A percentile compares a stretch with the other conserved stretches of the same genome.
These are phyloP conservation scores for Nicotiana knightiana DNA, from an alignment of 257 asterid species.

Conservation along the genomic window DNA sequence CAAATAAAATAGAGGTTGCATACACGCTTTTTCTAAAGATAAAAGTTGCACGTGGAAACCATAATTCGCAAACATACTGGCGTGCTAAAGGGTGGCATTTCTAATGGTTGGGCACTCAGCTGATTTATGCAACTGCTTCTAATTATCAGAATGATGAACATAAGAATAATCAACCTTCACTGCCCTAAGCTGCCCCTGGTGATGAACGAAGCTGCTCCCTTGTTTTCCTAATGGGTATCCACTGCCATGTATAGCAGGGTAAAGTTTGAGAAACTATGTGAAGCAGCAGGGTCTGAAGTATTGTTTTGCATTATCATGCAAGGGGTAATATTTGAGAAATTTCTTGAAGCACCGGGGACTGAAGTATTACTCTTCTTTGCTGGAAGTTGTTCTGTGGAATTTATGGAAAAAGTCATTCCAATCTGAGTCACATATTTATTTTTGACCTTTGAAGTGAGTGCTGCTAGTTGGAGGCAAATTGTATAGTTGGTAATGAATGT, in stretches of 20 bases:
- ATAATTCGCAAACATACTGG: constrained; percentile 74
- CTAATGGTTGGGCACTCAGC: constrained; percentile 12
- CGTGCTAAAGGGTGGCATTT: constrained; percentile 95
- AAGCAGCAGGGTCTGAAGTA: neutral
- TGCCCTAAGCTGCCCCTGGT: neutral
- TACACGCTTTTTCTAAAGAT: constrained; percentile 69
- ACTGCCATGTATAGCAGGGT: neutral
- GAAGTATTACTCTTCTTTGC: neutral
- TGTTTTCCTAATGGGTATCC: neutral
- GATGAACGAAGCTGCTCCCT: neutral
- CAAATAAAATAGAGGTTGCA: constrained; percentile 63
- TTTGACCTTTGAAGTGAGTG: neutral
- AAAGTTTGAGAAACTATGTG: neutral
- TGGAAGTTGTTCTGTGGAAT: neutral
- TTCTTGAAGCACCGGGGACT: neutral
- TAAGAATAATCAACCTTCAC: neutral
- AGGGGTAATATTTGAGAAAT: neutral
- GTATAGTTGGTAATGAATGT: neutral
- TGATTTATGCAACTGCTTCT: neutral
- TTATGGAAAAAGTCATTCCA: neutral
- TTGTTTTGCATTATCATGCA: neutral
- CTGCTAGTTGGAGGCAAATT: neutral
- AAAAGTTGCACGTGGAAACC: constrained; percentile 52
- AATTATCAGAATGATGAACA: neutral
- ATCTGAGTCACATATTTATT: neutral